Evolutionary conservation across 139 green algal species (phyloP), one percentile per base, ranked within the genome.

Genomic region (Astrephomene gubernaculifera): DNA sequence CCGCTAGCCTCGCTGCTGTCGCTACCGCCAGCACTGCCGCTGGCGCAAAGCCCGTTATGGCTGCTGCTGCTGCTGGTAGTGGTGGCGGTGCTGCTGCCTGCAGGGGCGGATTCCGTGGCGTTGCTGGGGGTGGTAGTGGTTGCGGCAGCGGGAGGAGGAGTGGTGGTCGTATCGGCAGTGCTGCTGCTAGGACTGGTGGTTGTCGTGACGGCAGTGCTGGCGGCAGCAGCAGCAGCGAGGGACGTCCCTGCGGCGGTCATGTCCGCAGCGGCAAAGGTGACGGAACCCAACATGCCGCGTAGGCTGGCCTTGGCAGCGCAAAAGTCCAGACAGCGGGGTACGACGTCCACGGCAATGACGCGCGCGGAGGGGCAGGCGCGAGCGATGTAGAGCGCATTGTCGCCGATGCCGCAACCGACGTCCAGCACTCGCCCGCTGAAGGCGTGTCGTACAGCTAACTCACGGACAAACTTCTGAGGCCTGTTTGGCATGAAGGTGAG

Each of bases 381-480:
- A 25, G 74, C 74, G 6, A 82, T 35, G 74, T 71, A 70, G 0
- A 82, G 74, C 74, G 74, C 53, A 19, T 82, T 82, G 74, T 82
- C 74, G 53, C 74, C 74, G 36, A 82, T 82, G 53, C 74, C 74
- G 74, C 74, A 82, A 38, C 74, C 74, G 36, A 38, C 54, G 74
- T 82, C 74, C 74, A 82, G 74, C 36, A 82, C 54, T 10, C 74
- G 74, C 29, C 74, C 74, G 25, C 4, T 1, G 54, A 82, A 70
- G 36, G 3, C 24, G 3, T 38, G 25, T 1, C 38, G 54, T 19
- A 57, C 36, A 25, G 70, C 53, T 25, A 82, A 38, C 2, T 82
- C 54, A 6, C 74, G 53, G 0, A 82, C 74, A 4, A 82, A 70
- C 36, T 53, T 17, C 54, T 82, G 74, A 1, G 74, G 74, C 54